These are phyloP conservation scores for Alternaria arbusti DNA, from an alignment of 2,329 filamentous ascomycete species.

Conservation along the genomic window DNA sequence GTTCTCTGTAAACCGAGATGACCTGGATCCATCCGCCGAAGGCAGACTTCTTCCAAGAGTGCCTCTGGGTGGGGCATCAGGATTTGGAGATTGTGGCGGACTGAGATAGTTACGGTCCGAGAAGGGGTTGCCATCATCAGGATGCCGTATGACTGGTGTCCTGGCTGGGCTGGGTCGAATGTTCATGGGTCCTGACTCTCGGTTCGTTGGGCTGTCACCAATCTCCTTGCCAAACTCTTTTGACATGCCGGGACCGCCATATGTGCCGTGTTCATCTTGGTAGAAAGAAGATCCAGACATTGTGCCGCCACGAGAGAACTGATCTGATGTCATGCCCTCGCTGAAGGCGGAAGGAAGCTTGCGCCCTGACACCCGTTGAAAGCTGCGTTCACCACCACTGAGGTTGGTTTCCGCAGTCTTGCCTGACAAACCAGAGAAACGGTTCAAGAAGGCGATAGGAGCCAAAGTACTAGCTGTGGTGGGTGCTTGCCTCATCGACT, in stretches of 20 bases:
- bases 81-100: slow-evolving; percentile 49
- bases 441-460: slow-evolving; percentile 47
- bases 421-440: slow-evolving; percentile 48
- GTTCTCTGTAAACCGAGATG: slow-evolving; percentile 57
- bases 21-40: slow-evolving; percentile 54
- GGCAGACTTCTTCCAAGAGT: slow-evolving; percentile 53
- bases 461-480: slow-evolving; percentile 47
- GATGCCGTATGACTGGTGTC: slow-evolving; percentile 64
- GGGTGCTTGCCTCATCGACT: slow-evolving; percentile 48
- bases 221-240: slow-evolving; percentile 40
- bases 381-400: slow-evolving; percentile 51
- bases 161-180: slow-evolving; percentile 65
- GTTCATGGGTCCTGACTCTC: slow-evolving; percentile 33
- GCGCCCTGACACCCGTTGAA: slow-evolving; percentile 56
- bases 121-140: slow-evolving; percentile 37
- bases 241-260: slow-evolving; percentile 38
- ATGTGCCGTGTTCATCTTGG: slow-evolving; percentile 53
- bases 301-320: slow-evolving; percentile 39
- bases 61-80: slow-evolving; percentile 30
- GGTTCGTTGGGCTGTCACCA: slow-evolving; percentile 27
- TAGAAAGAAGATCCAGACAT: slow-evolving; percentile 53
- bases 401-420: slow-evolving; percentile 46
- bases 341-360: slow-evolving; percentile 58
- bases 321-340: slow-evolving; percentile 54
- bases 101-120: slow-evolving; percentile 37